Evolutionary conservation across 2,329 filamentous ascomycete species (phyloP), one percentile per base, ranked within the genome.

Genomic region (Cadophora malorum): DNA sequence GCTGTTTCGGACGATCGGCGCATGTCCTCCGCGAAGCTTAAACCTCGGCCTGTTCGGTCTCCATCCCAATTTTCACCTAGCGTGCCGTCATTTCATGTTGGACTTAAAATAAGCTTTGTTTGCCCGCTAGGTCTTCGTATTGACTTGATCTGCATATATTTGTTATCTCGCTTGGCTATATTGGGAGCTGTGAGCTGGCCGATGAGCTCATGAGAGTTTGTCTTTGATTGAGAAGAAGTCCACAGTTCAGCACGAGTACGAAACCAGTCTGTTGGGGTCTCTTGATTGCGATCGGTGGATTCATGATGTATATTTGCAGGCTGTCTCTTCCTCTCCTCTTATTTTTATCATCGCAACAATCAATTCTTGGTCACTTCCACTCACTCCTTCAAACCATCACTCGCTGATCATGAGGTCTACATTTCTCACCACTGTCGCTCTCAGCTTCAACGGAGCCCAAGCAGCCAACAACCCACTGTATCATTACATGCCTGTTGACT

Each of bases 401-500:
- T 64, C 50, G 7, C 53, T 59, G 45, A 65, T 25, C 2, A 70
- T 70, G 66, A 45, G 67, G 25, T 68, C 63, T 28, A 56, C 61
- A 28, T 9, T 50, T 38, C 23, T 58, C n/a, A 28, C 65, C 14
- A 16, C 64, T 14, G 49, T 60, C 61, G 55, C 58, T 59, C 33
- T 69, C 10, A n/a, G 65, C n/a, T 28, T 53, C 35, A 35, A 60
- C 5, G 63, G 59, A 12, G 67, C 45, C 28, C 55, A 61, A 23
- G 52, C 63, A 25, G 49, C 28, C 6, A 64, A 25, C 33, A 67
- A 50, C 49, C 41, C 62, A 35, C 6, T 55, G 9, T 71, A 67
- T 28, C 65, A 70, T 50, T 71, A 72, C 33, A 65, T 72, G 53
- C 71, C 71, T 4, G 53, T 71, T 9, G 69, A 69, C 10, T 70